phyloP scores from a whole-genome alignment of 2,329 filamentous ascomycete genomes.

The Hypoxylon sp. region DNA sequence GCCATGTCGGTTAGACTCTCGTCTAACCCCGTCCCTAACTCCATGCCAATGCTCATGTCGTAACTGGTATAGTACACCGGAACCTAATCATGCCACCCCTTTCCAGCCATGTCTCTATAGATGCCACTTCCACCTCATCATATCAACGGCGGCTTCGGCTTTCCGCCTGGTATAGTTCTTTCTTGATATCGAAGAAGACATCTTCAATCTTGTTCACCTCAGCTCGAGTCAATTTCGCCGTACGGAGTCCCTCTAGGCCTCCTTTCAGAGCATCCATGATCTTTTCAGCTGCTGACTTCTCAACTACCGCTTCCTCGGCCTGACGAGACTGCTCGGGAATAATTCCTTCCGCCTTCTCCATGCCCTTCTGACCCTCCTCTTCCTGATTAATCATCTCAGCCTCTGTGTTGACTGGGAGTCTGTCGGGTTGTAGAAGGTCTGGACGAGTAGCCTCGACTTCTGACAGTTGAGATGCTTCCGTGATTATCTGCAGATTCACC shows the following conservation, averaged over 20 bases:
- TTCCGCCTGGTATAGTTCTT: conserved; percentile 78
- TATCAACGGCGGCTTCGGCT: conserved; percentile 59
- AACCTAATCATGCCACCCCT: conserved; percentile 18
- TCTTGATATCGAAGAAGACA: conserved; percentile 81
- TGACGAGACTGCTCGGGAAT: conserved; percentile 2
- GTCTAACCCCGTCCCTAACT: conserved; percentile 30
- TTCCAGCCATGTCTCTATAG: conserved; percentile 23
- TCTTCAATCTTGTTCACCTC: conserved; percentile 81
- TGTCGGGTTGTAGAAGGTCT: conserved; percentile 27
- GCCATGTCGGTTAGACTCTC: conserved; percentile 23
- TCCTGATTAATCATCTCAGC: conserved; percentile 30
- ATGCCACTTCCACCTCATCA: conserved; percentile 4
- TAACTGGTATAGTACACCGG: conserved; percentile 18
- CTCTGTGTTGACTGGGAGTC: conserved; percentile 15
- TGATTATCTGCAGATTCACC: conserved; percentile 50
- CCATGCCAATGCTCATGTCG: conserved; percentile 33
- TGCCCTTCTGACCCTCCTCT: conserved; percentile 20
- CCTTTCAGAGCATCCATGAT: conserved; percentile 67
- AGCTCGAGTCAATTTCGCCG: conserved; percentile 69
- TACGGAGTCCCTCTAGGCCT: conserved; percentile 70
- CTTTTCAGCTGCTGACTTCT: conserved; percentile 56
- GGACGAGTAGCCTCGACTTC: conserved; percentile 37
- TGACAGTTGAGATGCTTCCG: conserved; percentile 51
- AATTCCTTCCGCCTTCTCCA: conserved; percentile 10
- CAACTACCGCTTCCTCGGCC: conserved; percentile 36